These are phyloP conservation scores for Yamadazyma epiphylla DNA, from an alignment of 1,139 yeast genomes.

Conservation along the genomic window DNA sequence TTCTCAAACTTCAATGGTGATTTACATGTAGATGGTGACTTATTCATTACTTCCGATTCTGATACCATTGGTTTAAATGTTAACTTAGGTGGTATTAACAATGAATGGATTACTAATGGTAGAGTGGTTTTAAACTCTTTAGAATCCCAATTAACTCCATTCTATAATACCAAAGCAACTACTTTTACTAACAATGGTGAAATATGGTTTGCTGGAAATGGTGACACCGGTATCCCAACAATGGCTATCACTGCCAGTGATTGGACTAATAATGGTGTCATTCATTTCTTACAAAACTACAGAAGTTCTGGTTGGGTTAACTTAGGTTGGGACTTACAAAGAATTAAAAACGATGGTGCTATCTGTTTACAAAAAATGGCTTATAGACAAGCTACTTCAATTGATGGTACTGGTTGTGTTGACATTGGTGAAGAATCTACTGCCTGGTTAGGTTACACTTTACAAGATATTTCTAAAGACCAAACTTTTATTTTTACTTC, in stretches of 20 bases:
- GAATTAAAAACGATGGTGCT: conserved; percentile 12
- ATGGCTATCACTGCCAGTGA: conserved; percentile 9
- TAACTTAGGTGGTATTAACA: conserved; percentile 13
- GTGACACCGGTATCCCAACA: conserved; percentile 12
- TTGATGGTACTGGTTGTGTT: conserved; percentile 16
- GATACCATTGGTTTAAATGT: conserved; percentile 14
- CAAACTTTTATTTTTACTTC: conserved; percentile 11
- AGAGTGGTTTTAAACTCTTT: conserved; percentile 13
- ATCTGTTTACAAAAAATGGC: conserved; percentile 14
- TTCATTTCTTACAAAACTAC: conserved; percentile 11
- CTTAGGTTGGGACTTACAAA: conserved; percentile 10
- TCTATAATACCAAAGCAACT: conserved; percentile 14
- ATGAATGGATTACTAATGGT: conserved; percentile 9
- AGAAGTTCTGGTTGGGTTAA: conserved; percentile 10
- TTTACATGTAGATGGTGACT: conserved; percentile 14
- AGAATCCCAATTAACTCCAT: conserved; percentile 16
- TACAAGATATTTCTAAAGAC: conserved; percentile 4
- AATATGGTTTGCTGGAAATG: conserved; percentile 12
- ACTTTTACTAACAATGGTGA: conserved; percentile 10
- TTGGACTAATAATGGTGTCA: conserved; percentile 9
- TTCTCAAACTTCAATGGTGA: conserved; percentile 15
- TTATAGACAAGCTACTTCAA: conserved; percentile 11
- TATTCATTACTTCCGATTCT: conserved; percentile 13
- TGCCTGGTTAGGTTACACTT: conserved; percentile 10
- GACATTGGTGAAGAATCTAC: conserved; percentile 13